Base-by-base conservation (phyloP, 2,329 filamentous ascomycete genomes). In the Colletotrichum sp. region DNA sequence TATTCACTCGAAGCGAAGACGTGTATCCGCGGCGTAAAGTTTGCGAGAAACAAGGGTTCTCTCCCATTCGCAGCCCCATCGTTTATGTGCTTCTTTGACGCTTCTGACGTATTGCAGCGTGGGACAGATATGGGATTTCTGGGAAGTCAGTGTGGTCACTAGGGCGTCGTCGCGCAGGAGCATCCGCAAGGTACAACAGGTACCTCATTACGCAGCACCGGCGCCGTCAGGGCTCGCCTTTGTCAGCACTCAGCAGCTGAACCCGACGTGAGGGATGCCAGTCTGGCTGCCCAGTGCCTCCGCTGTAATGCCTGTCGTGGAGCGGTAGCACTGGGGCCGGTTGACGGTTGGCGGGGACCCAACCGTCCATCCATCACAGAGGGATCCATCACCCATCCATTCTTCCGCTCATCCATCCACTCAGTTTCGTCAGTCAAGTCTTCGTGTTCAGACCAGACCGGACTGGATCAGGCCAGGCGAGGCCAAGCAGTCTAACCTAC, bases 41-140 rank as follows among this genome's bases (percentile, higher is more conserved):
- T 59, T 43, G 56, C 48, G 36, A 56, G n/a, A 26, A 28, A 9
- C 58, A 21, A 26, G 55, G 61, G 62, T 30, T n/a, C 43, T 52
- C 43, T 52, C 43, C 55, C 69, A 36, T 67, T 34, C 8, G n/a
- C n/a, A 58, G 52, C 43, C 24, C 62, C 69, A 59, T 58, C 58
- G n/a, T 24, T 16, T 55, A 30, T 30, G 34, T 55, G 36, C 48
- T 48, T 69, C 18, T n/a, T 36, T 24, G 38, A 72, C 34, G 34
- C 64, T 64, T 64, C 58, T 73, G 73, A 73, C 69, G 64, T 75
- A 73, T 64, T 68, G 63, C 56, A 63, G 63, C 21, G 26, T 52
- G 48, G 56, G 38, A 58, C 62, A 48, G 62, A 30, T 14, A 43
- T 68, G 38, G 34, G n/a, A 73, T 55, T 63, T 67, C 28, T 38